phyloP scores from a whole-genome alignment of 2,329 filamentous ascomycete genomes.

The Geosmithia morbida region DNA sequence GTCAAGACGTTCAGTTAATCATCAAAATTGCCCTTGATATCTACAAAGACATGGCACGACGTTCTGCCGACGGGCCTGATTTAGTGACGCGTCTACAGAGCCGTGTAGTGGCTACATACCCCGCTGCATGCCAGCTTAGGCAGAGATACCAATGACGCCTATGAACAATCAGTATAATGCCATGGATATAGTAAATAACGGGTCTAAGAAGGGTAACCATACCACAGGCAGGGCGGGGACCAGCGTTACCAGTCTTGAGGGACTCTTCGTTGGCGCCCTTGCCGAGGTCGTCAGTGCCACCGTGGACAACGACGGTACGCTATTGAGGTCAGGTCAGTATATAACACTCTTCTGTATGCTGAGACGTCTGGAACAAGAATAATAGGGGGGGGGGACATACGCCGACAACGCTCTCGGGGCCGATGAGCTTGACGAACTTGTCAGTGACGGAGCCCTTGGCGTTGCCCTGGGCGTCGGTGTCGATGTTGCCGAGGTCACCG shows the following conservation, averaged over 20 bases:
- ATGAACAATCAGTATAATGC: constrained; percentile 2
- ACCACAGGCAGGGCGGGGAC: constrained; percentile 87
- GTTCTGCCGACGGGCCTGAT: too few species aligned
- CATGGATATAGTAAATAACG: constrained; percentile 1
- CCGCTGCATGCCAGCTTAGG: constrained; percentile 29
- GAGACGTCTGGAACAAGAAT: background rate
- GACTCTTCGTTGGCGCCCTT: constrained; percentile 86
- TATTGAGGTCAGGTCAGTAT: constrained; percentile 17
- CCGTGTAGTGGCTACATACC: too few species aligned
- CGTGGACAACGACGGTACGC: constrained; percentile 92
- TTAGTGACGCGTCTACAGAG: too few species aligned
- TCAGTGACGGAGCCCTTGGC: constrained; percentile 68
- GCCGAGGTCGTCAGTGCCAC: constrained; percentile 92
- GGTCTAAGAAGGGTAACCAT: constrained; percentile 16
- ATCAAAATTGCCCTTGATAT: too few species aligned
- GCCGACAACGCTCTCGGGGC: constrained; percentile 86
- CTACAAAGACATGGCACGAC: background rate
- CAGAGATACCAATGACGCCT: constrained; percentile 83
- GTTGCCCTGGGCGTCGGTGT: constrained; percentile 88
- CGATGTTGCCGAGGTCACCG: constrained; percentile 93
- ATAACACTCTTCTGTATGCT: too few species aligned
- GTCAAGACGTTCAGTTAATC: too few species aligned
- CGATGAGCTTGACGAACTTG: constrained; percentile 86
- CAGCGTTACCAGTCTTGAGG: constrained; percentile 97
- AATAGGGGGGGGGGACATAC: constrained; percentile 32